phyloP scores from a whole-genome alignment of 148 eudicot genomes.

The Dysphania ambrosioides region DNA sequence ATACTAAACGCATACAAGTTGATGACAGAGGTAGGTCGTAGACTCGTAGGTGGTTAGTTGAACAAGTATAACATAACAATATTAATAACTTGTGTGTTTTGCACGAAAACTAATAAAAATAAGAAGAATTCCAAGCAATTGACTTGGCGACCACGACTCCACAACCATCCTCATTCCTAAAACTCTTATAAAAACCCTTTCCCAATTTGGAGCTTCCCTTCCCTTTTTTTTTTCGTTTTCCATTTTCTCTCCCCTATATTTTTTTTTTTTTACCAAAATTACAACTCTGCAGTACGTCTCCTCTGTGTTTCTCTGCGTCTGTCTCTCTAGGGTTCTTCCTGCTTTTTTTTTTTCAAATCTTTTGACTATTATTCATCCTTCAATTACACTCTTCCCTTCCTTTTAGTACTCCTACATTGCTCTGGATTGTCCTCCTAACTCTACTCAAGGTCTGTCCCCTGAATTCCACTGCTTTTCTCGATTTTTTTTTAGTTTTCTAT shows the following conservation, averaged over 20 bases:
- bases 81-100: no score
- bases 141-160: conserved; percentile 41
- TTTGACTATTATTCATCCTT: no score
- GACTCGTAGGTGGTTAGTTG: no score
- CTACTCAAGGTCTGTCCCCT: conserved; percentile 27
- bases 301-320: conserved; percentile 28
- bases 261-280: no score
- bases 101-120: no score
- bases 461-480: conserved; percentile 3
- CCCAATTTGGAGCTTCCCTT: neutral
- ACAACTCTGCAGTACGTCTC: no score
- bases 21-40: no score
- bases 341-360: neutral
- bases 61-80: no score
- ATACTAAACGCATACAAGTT: no score
- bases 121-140: conserved; percentile 20
- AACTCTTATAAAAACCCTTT: conserved; percentile 34
- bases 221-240: conserved; percentile 21
- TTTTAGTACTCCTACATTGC: conserved; percentile 10
- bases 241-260: no score
- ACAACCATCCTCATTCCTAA: conserved; percentile 1
- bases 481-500: conserved; percentile 9
- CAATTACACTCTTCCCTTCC: no score
- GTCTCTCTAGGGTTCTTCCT: conserved; percentile 33
- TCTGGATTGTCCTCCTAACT: neutral